These are phyloP conservation scores for Diaporthe sp. DNA, from an alignment of 2,329 filamentous ascomycete species.

Conservation along the genomic window DNA sequence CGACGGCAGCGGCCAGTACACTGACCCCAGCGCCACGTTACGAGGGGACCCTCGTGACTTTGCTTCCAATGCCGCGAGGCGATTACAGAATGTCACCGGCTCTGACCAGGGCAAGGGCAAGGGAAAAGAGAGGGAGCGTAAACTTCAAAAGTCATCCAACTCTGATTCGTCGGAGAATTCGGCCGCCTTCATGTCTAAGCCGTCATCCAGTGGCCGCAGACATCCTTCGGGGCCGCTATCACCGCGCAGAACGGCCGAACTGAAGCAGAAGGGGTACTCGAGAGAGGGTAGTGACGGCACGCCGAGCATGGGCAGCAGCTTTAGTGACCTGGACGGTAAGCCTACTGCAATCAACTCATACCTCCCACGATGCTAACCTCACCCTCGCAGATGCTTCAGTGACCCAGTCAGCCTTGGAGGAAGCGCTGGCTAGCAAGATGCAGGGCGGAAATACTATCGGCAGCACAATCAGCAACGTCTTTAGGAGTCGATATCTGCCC, in stretches of 20 bases:
- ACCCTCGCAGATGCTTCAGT: conserved; percentile 77
- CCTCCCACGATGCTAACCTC: conserved; percentile 34
- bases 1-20: conserved; percentile 46
- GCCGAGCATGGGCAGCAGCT: conserved; percentile 87
- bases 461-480: conserved; percentile 77
- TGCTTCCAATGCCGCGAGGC: conserved; percentile 48
- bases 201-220: conserved; percentile 50
- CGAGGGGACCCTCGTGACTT: conserved; percentile 59
- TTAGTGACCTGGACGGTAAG: conserved; percentile 85
- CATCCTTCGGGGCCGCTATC: conserved; percentile 63
- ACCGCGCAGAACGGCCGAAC: conserved; percentile 71
- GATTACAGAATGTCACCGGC: conserved; percentile 43
- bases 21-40: conserved; percentile 67
- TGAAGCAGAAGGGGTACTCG: conserved; percentile 66
- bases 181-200: conserved; percentile 55
- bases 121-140: conserved; percentile 50
- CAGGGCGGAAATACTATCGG: conserved; percentile 70
- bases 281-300: conserved; percentile 79
- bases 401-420: conserved; percentile 84
- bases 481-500: conserved; percentile 72
- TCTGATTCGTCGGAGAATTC: conserved; percentile 76
- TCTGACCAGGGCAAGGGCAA: conserved; percentile 35
- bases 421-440: conserved; percentile 81
- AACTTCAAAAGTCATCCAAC: conserved; percentile 64
- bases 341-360: background rate